Percentiles rank a stretch among this genome's conserved stretches.
These are phyloP conservation scores for Allium fistulosum DNA, from an alignment of 106 monocot genomes.

Conservation along the genomic window DNA sequence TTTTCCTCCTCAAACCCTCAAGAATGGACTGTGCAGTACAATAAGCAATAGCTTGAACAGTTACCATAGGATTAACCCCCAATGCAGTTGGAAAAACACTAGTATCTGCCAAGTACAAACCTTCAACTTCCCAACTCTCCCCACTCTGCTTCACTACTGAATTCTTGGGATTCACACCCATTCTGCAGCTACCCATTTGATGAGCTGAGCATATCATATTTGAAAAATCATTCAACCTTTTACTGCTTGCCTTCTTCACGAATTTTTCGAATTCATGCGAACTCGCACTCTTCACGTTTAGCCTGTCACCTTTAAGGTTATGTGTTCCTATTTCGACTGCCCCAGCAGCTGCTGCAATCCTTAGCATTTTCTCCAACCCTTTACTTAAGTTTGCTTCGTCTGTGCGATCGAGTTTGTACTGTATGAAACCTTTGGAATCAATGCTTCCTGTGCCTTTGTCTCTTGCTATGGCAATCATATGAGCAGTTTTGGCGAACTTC, in stretches of 20 bases:
- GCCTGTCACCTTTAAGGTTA: constrained; percentile 28
- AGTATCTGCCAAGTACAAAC: constrained; percentile 47
- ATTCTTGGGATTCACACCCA: constrained; percentile 31
- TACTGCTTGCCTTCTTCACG: constrained; percentile 21
- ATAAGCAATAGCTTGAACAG: constrained; percentile 68
- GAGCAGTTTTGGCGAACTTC: constrained; percentile 42
- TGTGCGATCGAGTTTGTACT: constrained; percentile 15
- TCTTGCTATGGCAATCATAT: constrained; percentile 45
- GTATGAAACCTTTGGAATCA: constrained; percentile 15
- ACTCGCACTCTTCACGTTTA: constrained; percentile 24
- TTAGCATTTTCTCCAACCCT: constrained; percentile 44
- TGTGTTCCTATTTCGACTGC: constrained; percentile 71
- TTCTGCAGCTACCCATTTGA: constrained; percentile 85
- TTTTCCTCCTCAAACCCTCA: constrained; percentile 22
- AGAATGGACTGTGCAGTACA: constrained; percentile 45
- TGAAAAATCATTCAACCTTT: constrained; percentile 11
- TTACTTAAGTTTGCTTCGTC: constrained; percentile 35
- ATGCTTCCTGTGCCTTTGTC: constrained; percentile 34
- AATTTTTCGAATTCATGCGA: constrained; percentile 30
- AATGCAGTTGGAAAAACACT: constrained; percentile 70
- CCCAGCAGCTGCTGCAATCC: constrained; percentile 65
- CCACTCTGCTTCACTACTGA: constrained; percentile 30
- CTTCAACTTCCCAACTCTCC: constrained; percentile 73
- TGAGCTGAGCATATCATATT: constrained; percentile 53
- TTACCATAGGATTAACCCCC: constrained; percentile 83